phyloP scores from a whole-genome alignment of 306 rosid species.

The Castanospermum australe region DNA sequence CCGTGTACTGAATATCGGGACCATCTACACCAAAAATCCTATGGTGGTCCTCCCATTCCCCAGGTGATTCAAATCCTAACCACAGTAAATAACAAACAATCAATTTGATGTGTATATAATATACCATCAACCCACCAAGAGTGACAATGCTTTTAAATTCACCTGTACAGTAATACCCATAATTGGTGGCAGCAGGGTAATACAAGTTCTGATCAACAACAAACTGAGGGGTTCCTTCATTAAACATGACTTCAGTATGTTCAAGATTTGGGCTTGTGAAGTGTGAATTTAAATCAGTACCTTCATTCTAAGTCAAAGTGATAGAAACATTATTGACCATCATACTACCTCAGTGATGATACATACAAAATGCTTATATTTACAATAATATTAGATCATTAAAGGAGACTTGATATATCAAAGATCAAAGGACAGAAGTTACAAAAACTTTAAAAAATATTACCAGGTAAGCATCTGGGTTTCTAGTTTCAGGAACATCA shows the following conservation, averaged over 20 bases:
- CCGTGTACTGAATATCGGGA: conserved; percentile 70
- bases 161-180: conserved; percentile 97
- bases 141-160: neutral
- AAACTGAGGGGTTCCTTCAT: conserved; percentile 79
- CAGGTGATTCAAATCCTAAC: conserved; percentile 83
- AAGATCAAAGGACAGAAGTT: neutral
- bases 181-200: conserved; percentile 87
- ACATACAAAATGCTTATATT: neutral
- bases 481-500: conserved; percentile 50
- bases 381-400: neutral
- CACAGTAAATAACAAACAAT: conserved; percentile 9
- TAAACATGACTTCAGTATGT: conserved; percentile 70
- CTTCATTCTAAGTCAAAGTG: conserved; percentile 56
- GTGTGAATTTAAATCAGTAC: conserved; percentile 55
- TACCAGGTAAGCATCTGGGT: conserved; percentile 61
- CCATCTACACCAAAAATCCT: conserved; percentile 82
- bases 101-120: conserved; percentile 5
- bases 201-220: conserved; percentile 81
- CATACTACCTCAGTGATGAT: neutral
- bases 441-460: neutral
- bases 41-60: conserved; percentile 91
- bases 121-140: conserved; percentile 5
- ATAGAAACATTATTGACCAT: conserved; percentile 2
- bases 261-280: conserved; percentile 53
- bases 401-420: neutral